Base-by-base conservation (phyloP, 1,284 basidiomycete genomes). In the Naganishia liquefaciens region DNA sequence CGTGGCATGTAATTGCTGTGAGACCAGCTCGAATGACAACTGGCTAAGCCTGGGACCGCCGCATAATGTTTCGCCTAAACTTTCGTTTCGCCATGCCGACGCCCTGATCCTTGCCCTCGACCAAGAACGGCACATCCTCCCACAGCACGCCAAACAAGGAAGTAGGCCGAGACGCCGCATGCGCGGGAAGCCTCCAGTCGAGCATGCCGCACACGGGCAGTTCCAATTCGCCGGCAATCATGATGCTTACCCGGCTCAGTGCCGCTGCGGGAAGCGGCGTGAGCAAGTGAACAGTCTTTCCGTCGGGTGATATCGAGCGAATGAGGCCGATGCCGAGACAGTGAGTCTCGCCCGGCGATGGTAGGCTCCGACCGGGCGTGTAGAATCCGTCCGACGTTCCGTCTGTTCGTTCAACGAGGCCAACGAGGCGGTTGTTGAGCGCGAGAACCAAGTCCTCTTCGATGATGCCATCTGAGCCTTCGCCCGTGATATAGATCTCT, bases 181-280 rank as follows among this genome's bases (percentile, higher is more conserved):
- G 33, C 21, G 30, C 30, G 17, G 55, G 37, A 10, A 39, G 19
- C 19, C 55, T 79, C 76, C 86, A 88, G 77, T 96, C 91, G 54
- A 97, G 79, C 86, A 93, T 87, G 0, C 88, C 92, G 84, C 88
- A 90, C 0, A 93, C 80, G 0, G 93, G 93, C 0, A 97, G 79
- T 73, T 95, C 91, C 69, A 96, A 80, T 71, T 90, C 89, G 5
- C 93, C 93, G 74, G 90, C 91, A 42, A 93, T 85, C 1, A 95
- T 75, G 17, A 85, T 80, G 82, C 81, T 30, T 75, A 75, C 42
- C 67, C 68, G 5, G 44, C 62, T 33, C 6, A 93, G 80, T 1
- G 82, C 42, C 0, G 71, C 51, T 0, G 82, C 75, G 0, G 86
- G 84, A 0, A 91, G 68, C 0, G 92, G 90, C 0, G 91, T 91